phyloP scores from a whole-genome alignment of 805 yeast genomes.

The Spathaspora gorwiae region DNA sequence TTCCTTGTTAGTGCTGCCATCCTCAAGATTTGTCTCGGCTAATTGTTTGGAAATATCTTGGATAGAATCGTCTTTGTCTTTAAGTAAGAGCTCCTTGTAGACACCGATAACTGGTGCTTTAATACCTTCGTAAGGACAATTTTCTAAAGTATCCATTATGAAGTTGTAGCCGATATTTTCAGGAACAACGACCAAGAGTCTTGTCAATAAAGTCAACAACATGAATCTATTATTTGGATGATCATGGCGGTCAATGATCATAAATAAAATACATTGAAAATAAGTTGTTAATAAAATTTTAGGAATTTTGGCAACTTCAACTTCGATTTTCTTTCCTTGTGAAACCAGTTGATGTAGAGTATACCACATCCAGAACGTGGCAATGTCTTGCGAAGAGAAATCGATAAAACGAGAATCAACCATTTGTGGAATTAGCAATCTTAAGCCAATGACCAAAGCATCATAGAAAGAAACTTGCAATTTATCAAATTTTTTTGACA shows the following conservation, averaged over 20 bases:
- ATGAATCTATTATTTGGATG: slow-evolving; percentile 35
- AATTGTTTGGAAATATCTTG: slow-evolving; percentile 4
- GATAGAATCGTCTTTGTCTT: slow-evolving; percentile 15
- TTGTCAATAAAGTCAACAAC: slow-evolving; percentile 58
- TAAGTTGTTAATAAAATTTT: slow-evolving; percentile 23
- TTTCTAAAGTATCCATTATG: slow-evolving; percentile 56
- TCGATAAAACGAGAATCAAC: slow-evolving; percentile 21
- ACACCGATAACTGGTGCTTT: slow-evolving; percentile 61
- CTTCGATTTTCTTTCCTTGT: slow-evolving; percentile 13
- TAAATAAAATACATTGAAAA: slow-evolving; percentile 26
- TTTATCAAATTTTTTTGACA: slow-evolving; percentile 12
- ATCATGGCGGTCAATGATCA: slow-evolving; percentile 9
- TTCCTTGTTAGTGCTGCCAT: slow-evolving; percentile 7
- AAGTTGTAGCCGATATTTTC: slow-evolving; percentile 57
- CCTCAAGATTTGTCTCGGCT: background rate
- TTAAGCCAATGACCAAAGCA: slow-evolving; percentile 19
- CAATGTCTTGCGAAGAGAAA: slow-evolving; percentile 22
- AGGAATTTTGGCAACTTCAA: slow-evolving; percentile 30
- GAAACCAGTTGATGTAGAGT: slow-evolving; percentile 19
- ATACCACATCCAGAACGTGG: slow-evolving; percentile 37
- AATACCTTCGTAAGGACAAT: slow-evolving; percentile 62
- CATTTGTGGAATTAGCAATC: slow-evolving; percentile 33
- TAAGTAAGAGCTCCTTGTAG: slow-evolving; percentile 59
- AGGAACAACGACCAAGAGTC: slow-evolving; percentile 53
- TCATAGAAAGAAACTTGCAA: slow-evolving; percentile 15